Evolutionary conservation across 441 rosid genomes (phyloP), one percentile per base, ranked within the genome.

Genomic region (Mallotus repandus): DNA sequence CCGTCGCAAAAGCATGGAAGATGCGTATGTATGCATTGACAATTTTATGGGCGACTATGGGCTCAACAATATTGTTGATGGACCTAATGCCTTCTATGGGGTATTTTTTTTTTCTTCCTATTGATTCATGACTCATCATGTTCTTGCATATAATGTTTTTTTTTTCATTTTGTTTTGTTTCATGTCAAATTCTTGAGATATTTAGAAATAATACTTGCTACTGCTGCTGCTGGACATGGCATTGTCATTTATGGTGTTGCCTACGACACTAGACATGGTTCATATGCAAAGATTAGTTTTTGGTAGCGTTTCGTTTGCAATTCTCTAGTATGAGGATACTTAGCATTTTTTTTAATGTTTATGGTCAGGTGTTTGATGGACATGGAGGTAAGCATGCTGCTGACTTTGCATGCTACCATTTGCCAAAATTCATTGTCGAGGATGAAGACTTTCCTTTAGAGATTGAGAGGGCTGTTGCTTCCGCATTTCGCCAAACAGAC

Each of bases 311-410:
- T 59, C 19, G 50, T 25, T 64, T 29, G 10, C 0, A 21, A 48
- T 63, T 43, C 35, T 18, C 0, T 35, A n/a, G 19, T 41, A 18
- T 46, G 71, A 1, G 58, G 25, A 54, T 19, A 54, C 80, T 59
- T 61, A 63, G 68, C 32, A 50, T 59, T 48, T 6, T 57, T 53
- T 70, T 19, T 61, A 72, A 18, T 15, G 12, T 66, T 73, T 64
- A 25, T 74, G 68, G 57, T 63, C 81, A 93, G 97, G 89, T 93
- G 14, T 94, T 94, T 80, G 98, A 94, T 83, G 97, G 98, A 48
- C 97, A 94, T 81, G 96, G 91, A 35, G 97, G 98, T 75, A 92
- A 89, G 81, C 94, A 94, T 82, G 98, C 97, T 43, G 98, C 98
- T 61, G 90, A 91, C 38, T 94, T 91, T 81, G 93, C 96, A 53